Percentiles rank a stretch among this genome's conserved stretches.
These are phyloP conservation scores for Phyllachora maydis DNA, from an alignment of 2,329 filamentous ascomycete species.

Conservation along the genomic window DNA sequence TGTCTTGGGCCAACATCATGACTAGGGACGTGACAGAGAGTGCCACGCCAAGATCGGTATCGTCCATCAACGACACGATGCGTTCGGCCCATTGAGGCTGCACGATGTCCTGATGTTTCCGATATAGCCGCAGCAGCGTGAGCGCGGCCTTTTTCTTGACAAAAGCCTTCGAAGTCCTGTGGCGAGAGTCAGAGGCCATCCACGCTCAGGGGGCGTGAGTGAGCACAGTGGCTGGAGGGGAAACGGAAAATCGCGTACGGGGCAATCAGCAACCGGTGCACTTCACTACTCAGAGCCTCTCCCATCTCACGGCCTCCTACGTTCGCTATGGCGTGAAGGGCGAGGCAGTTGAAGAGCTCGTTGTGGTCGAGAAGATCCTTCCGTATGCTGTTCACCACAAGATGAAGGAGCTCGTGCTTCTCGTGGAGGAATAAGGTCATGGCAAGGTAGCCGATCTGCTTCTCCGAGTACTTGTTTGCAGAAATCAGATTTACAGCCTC, in stretches of 20 bases:
- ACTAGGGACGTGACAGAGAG: constrained; percentile 90
- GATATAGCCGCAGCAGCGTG: constrained; percentile 79
- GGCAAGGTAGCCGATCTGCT: constrained; percentile 95
- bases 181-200: no score
- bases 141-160: constrained; percentile 98
- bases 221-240: no score
- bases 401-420: constrained; percentile 82
- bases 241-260: constrained; percentile 49
- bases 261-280: constrained; percentile 83
- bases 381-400: constrained; percentile 95
- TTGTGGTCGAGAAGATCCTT: constrained; percentile 92
- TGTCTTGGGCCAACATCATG: constrained; percentile 85
- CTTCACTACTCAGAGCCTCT: constrained; percentile 77
- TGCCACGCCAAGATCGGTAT: constrained; percentile 80
- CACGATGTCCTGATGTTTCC: constrained; percentile 84
- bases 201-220: no score
- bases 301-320: constrained; percentile 95
- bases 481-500: constrained; percentile 97
- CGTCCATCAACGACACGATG: constrained; percentile 98
- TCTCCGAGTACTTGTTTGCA: constrained; percentile 92
- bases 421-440: constrained; percentile 96
- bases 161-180: constrained; percentile 65
- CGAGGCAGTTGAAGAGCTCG: constrained; percentile 92
- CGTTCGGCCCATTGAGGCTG: constrained; percentile 95
- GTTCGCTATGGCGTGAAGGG: constrained; percentile 92